phyloP scores from a whole-genome alignment of 106 monocot species.

The Alisma plantagoaquatica region DNA sequence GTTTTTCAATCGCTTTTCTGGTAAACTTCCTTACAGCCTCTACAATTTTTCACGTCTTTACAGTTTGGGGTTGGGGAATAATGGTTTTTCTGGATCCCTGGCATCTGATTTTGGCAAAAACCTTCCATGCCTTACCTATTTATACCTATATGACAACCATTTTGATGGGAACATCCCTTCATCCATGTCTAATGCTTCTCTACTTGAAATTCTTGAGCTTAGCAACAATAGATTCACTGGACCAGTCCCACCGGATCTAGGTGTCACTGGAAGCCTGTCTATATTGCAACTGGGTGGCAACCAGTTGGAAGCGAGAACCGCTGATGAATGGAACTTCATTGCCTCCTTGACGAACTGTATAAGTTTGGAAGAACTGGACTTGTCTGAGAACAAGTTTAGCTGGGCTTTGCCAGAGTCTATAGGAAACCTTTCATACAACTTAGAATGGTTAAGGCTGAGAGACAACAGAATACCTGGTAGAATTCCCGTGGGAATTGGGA shows the following conservation, averaged over 20 bases:
- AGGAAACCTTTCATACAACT: slow-evolving; percentile 9
- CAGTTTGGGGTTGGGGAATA: slow-evolving; percentile 3
- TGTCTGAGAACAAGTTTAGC: slow-evolving; percentile 5
- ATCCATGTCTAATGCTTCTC: slow-evolving; percentile 1
- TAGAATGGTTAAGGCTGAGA: neutral
- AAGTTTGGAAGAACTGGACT: neutral
- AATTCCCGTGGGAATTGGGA: slow-evolving; percentile 7
- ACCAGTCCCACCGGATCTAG: slow-evolving; percentile 2
- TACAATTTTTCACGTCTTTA: slow-evolving; percentile 6
- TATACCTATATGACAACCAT: slow-evolving; percentile 9
- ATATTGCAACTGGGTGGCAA: neutral
- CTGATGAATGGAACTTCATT: slow-evolving; percentile 17
- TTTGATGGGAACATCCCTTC: slow-evolving; percentile 6
- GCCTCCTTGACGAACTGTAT: slow-evolving; percentile 14
- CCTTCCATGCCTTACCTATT: slow-evolving; percentile 1
- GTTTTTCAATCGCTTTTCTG: slow-evolving; percentile 2
- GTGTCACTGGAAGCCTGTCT: neutral
- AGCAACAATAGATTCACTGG: slow-evolving; percentile 8
- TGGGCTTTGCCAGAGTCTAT: slow-evolving; percentile 8
- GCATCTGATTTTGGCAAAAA: slow-evolving; percentile 5
- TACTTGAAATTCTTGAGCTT: neutral
- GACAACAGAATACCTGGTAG: slow-evolving; percentile 8
- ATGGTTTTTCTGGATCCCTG: slow-evolving; percentile 5
- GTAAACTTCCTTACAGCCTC: slow-evolving; percentile 7
- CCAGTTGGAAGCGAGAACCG: neutral